phyloP scores from a whole-genome alignment of 2,329 filamentous ascomycete species.

The Beauveria medogensis region DNA sequence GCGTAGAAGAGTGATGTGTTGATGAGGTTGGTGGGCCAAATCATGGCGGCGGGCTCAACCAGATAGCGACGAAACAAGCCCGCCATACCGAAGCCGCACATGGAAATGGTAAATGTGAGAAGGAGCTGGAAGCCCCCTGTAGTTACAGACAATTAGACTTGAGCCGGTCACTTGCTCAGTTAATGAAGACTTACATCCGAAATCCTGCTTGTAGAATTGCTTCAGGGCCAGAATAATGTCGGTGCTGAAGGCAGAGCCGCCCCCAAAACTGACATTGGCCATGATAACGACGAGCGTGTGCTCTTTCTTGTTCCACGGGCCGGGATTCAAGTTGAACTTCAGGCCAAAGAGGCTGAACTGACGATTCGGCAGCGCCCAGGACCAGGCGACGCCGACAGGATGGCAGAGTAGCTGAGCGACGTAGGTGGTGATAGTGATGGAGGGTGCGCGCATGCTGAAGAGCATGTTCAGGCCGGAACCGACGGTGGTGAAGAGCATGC shows the following conservation, averaged over 20 bases:
- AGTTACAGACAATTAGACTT: conserved; percentile 59
- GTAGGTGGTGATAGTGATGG: conserved; percentile 35
- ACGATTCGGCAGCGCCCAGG: conserved; percentile 29
- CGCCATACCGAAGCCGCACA: conserved; percentile 31
- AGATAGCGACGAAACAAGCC: conserved; percentile 46
- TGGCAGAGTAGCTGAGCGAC: conserved; percentile 37
- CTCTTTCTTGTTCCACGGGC: conserved; percentile 39
- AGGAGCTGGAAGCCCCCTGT: conserved; percentile 32
- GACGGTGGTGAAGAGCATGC: conserved; percentile 36
- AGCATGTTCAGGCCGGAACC: conserved; percentile 39
- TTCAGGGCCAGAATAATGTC: conserved; percentile 35
- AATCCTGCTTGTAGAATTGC: conserved; percentile 31
- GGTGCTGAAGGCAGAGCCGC: conserved; percentile 34
- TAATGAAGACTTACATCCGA: conserved; percentile 17
- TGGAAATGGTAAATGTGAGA: conserved; percentile 29
- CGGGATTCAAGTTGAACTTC: conserved; percentile 28
- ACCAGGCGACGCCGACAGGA: conserved; percentile 31
- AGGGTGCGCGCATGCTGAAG: conserved; percentile 37
- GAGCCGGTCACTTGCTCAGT: conserved; percentile 44
- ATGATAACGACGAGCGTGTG: conserved; percentile 38
- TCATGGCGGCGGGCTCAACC: conserved; percentile 52
- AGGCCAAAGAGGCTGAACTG: conserved; percentile 16
- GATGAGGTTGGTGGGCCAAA: conserved; percentile 46
- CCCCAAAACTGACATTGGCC: conserved; percentile 37
- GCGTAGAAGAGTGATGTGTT: conserved; percentile 41